phyloP scores from a whole-genome alignment of 305 asterid species.

The Fraxinus velutina region DNA sequence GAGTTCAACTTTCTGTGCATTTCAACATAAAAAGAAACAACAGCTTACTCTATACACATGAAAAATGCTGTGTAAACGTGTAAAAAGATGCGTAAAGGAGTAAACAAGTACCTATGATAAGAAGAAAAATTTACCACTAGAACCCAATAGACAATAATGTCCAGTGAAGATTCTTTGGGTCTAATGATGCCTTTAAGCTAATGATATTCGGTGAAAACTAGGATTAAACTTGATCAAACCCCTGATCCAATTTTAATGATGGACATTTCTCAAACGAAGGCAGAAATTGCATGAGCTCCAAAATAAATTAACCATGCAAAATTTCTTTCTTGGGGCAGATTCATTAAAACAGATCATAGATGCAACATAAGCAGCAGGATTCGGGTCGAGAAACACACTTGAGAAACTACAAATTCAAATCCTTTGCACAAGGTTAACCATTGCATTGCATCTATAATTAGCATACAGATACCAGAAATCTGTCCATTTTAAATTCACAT shows the following conservation, averaged over 20 bases:
- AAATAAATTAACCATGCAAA: neutral
- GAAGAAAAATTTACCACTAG: neutral
- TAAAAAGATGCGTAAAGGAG: neutral
- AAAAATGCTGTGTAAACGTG: neutral
- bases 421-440: neutral
- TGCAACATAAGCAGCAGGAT: neutral
- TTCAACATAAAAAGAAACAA: neutral
- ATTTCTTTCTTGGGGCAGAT: neutral
- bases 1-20: neutral
- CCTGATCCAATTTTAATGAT: neutral
- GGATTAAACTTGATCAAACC: neutral
- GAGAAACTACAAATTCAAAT: neutral
- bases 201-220: neutral
- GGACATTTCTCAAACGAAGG: neutral
- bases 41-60: neutral
- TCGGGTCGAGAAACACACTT: neutral
- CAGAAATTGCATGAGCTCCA: neutral
- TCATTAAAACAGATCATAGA: neutral
- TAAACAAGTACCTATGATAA: neutral
- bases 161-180: conserved; percentile 6
- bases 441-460: conserved; percentile 27
- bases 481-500: conserved; percentile 21
- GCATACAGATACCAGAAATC: conserved; percentile 15
- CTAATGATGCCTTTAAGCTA: neutral
- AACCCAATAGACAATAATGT: conserved; percentile 15